These are phyloP conservation scores for Jaltomata sinuosa DNA, from an alignment of 257 asterid genomes.

Conservation along the genomic window DNA sequence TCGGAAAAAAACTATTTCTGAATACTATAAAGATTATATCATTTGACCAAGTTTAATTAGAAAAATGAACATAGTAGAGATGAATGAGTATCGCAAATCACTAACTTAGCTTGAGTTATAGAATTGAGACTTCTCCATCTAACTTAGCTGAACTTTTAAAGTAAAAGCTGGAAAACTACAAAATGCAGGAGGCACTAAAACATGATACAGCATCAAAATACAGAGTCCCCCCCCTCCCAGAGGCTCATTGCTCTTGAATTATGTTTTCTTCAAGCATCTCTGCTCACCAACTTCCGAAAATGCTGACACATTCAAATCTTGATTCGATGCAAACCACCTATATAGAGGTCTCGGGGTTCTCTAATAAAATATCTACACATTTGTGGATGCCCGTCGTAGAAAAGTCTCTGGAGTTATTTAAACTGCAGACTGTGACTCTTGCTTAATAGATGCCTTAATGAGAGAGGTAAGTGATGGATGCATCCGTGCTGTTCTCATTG, in stretches of 20 bases:
- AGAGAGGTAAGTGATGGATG: constrained; percentile 94
- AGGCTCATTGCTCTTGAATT: not conserved
- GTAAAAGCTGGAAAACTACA: not conserved
- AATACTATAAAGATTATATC: not conserved
- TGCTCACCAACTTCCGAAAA: not conserved
- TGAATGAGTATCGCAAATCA: not conserved
- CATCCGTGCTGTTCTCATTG: constrained; percentile 64
- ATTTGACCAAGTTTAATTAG: not conserved
- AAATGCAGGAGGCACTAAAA: not conserved
- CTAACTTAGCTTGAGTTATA: not conserved
- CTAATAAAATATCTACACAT: not conserved
- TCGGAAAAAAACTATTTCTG: too few species aligned
- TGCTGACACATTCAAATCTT: not conserved
- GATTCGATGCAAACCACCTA: not conserved
- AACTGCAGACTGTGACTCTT: constrained; percentile 8
- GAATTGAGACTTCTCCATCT: not conserved
- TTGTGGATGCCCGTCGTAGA: not conserved
- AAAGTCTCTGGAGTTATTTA: not conserved
- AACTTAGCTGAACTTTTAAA: not conserved
- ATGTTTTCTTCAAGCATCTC: not conserved
- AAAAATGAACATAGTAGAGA: not conserved
- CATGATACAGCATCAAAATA: not conserved
- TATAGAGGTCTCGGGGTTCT: not conserved
- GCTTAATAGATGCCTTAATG: constrained; percentile 53
- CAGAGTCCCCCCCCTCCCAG: not conserved